Conservation (phyloP, 495 filamentous ascomycete species). For the Alectoria sarmentosa region DNA sequence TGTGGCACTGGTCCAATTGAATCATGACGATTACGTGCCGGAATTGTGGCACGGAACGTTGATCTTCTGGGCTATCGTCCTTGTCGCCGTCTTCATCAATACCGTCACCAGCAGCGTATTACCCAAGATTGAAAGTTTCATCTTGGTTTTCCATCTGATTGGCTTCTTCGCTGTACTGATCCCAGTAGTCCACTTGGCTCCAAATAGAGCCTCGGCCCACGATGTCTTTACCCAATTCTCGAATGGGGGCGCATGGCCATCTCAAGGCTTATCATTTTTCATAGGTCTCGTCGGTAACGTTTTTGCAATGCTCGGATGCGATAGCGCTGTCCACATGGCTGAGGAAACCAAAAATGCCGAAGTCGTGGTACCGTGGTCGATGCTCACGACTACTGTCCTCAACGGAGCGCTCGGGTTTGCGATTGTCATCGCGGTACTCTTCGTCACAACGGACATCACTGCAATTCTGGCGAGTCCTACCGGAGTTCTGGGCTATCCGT, state of each 20-base stretch:
- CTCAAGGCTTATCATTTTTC: constrained; percentile 39
- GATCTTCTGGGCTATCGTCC: constrained; percentile 36
- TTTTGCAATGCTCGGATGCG: constrained; percentile 37
- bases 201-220: constrained; percentile 27
- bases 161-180: constrained; percentile 48
- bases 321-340: constrained; percentile 44
- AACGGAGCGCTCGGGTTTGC: constrained; percentile 46
- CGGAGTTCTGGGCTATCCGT: constrained; percentile 43
- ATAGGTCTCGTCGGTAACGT: constrained; percentile 38
- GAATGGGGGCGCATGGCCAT: constrained; percentile 42
- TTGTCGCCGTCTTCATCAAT: constrained; percentile 39
- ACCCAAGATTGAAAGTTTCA: constrained; percentile 39
- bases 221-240: constrained; percentile 43
- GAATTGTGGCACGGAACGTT: constrained; percentile 39
- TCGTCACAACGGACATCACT: constrained; percentile 41
- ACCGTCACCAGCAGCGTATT: constrained; percentile 34
- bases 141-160: constrained; percentile 43
- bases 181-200: constrained; percentile 37
- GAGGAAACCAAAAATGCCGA: constrained; percentile 47
- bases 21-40: constrained; percentile 32
- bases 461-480: constrained; percentile 31
- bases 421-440: constrained; percentile 44
- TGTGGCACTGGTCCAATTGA: constrained; percentile 36
- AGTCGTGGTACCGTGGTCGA: constrained; percentile 38
- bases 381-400: constrained; percentile 40